Percentiles rank a stretch among this genome's conserved stretches.
Evolutionary conservation across 1,139 yeast genomes (phyloP).

Genomic region (Hyphopichia fennica): DNA sequence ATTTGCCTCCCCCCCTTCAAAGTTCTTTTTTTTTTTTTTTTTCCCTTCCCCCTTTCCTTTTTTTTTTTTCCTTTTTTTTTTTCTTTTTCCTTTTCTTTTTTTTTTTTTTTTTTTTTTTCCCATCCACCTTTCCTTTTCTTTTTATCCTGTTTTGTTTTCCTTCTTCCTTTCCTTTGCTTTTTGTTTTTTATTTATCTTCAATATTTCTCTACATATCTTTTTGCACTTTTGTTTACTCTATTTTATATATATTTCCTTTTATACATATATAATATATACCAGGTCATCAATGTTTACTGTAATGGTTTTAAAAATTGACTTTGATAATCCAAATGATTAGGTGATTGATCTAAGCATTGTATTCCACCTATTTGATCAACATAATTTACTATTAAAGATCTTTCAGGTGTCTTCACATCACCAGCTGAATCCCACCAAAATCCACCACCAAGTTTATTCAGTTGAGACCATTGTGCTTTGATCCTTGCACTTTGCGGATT

Average conservation of each 20-base stretch:
- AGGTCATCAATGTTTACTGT: neutral
- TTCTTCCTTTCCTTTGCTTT: neutral
- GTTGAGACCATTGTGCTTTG: conserved; percentile 61
- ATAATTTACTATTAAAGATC: conserved; percentile 43
- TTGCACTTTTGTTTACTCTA: neutral
- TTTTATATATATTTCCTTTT: neutral
- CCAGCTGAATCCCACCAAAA: conserved; percentile 97
- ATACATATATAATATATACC: neutral
- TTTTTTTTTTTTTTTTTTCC: neutral
- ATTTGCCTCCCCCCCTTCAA: neutral
- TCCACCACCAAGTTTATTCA: conserved; percentile 68
- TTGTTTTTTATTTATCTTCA: neutral
- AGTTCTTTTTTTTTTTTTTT: neutral
- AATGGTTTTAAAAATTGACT: neutral
- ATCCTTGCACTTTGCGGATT: conserved; percentile 48
- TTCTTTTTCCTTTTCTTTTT: neutral
- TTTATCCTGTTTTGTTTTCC: neutral
- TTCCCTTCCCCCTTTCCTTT: neutral
- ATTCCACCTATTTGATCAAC: conserved; percentile 42
- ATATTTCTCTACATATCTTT: neutral
- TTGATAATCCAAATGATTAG: conserved; percentile 10
- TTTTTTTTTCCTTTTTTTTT: neutral
- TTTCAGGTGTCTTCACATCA: conserved; percentile 38
- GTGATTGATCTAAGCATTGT: conserved; percentile 13
- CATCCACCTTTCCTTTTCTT: neutral